Evolutionary conservation across 805 yeast species (phyloP).

Genomic region (Yarrowia deformans): DNA sequence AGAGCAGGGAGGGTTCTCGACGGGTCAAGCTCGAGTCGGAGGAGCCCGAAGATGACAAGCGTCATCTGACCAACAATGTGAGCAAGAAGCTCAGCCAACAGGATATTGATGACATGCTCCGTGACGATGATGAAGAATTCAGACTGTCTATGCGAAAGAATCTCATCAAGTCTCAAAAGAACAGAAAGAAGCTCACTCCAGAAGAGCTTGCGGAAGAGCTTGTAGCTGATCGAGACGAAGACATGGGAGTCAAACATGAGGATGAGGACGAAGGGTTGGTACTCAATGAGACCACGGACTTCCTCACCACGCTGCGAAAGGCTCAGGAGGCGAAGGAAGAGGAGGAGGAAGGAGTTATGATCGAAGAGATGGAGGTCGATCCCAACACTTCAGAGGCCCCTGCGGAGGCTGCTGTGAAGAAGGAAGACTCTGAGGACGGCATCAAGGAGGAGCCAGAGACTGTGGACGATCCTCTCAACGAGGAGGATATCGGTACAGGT

Average conservation of each 20-base stretch:
- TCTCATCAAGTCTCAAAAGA: constrained; percentile 46
- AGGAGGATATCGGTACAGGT: constrained; percentile 15
- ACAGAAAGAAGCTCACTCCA: constrained; percentile 43
- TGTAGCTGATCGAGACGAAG: constrained; percentile 47
- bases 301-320: constrained; percentile 47
- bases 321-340: constrained; percentile 35
- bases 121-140: constrained; percentile 53
- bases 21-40: constrained; percentile 51
- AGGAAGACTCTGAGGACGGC: neutral
- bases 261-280: constrained; percentile 47
- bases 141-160: constrained; percentile 48
- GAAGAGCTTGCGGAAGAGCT: constrained; percentile 54
- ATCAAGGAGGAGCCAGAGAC: neutral
- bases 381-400: neutral
- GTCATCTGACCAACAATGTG: constrained; percentile 40
- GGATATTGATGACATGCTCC: constrained; percentile 48
- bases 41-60: constrained; percentile 45
- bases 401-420: neutral
- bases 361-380: constrained; percentile 11
- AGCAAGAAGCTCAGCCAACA: constrained; percentile 46
- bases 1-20: constrained; percentile 55
- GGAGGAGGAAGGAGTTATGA: constrained; percentile 38
- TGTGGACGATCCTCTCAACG: constrained; percentile 25
- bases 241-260: constrained; percentile 40
- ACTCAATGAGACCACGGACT: constrained; percentile 57